These are phyloP conservation scores for Xylaria multiplex DNA, from an alignment of 2,329 filamentous ascomycete species.

Conservation along the genomic window DNA sequence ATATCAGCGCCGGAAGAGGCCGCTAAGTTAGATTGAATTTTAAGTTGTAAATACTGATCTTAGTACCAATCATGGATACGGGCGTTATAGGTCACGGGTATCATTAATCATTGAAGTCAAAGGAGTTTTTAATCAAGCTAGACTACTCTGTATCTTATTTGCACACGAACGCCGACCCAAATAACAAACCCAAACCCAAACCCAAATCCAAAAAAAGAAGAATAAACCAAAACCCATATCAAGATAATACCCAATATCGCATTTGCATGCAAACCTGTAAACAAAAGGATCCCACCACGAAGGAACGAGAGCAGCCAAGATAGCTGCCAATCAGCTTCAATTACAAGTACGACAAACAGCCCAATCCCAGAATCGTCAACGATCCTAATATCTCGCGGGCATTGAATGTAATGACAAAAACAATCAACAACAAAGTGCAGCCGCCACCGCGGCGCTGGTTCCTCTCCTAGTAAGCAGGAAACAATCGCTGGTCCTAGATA, in stretches of 20 bases:
- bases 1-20: too few species aligned
- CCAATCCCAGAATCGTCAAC: conserved; percentile 23
- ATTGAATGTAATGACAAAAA: conserved; percentile 31
- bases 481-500: conserved; percentile 16
- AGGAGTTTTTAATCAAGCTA: conserved; percentile 17
- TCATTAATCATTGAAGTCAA: background rate
- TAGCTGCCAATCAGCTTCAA: conserved; percentile 24
- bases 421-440: conserved; percentile 29
- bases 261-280: conserved; percentile 42
- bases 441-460: conserved; percentile 36
- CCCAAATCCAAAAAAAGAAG: background rate
- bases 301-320: conserved; percentile 26
- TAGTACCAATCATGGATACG: background rate
- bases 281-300: conserved; percentile 34
- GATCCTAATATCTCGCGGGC: conserved; percentile 23
- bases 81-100: background rate
- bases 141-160: conserved; percentile 6
- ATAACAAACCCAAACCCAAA: too few species aligned
- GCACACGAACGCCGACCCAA: conserved; percentile 24
- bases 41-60: background rate
- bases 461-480: conserved; percentile 28
- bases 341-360: conserved; percentile 12
- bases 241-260: conserved; percentile 25
- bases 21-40: too few species aligned
- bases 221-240: conserved; percentile 7